Evolutionary conservation across 2,329 filamentous ascomycete species (phyloP).

Genomic region (Aspergillus proliferans): DNA sequence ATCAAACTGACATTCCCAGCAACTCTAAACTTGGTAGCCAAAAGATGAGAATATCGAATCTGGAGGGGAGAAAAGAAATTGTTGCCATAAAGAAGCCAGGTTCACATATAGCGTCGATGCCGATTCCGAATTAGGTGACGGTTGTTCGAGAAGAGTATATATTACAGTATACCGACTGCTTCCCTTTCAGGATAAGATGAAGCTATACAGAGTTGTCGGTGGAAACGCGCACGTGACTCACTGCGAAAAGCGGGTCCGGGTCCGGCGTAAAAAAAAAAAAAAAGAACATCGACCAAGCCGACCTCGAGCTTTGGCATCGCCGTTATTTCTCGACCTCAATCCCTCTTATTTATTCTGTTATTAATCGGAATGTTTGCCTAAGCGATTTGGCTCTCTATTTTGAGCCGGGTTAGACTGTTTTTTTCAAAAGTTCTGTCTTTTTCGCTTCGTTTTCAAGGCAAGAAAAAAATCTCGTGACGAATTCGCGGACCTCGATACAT

Average conservation of each 20-base stretch:
- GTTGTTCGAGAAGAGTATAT: too few relatives aligned
- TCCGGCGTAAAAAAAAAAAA: conserved; percentile 22
- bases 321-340: conserved; percentile 1
- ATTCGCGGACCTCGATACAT: conserved; percentile 6
- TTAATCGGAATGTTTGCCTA: conserved; percentile 15
- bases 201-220: not conserved
- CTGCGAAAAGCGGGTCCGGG: conserved; percentile 8
- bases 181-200: not conserved
- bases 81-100: too few relatives aligned
- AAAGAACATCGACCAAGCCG: conserved; percentile 13
- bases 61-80: too few relatives aligned
- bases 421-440: conserved; percentile 8
- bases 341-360: not conserved
- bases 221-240: not conserved
- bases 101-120: too few relatives aligned
- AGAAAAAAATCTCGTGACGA: conserved; percentile 13
- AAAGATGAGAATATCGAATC: too few relatives aligned
- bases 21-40: too few relatives aligned
- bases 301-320: conserved; percentile 13
- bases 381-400: conserved; percentile 12
- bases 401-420: conserved; percentile 13
- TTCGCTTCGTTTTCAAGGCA: conserved; percentile 4
- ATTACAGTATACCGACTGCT: too few relatives aligned
- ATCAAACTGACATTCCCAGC: too few relatives aligned
- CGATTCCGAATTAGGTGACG: too few relatives aligned